phyloP scores from a whole-genome alignment of 345 rosid genomes.

The Eucalyptus dawsonii region DNA sequence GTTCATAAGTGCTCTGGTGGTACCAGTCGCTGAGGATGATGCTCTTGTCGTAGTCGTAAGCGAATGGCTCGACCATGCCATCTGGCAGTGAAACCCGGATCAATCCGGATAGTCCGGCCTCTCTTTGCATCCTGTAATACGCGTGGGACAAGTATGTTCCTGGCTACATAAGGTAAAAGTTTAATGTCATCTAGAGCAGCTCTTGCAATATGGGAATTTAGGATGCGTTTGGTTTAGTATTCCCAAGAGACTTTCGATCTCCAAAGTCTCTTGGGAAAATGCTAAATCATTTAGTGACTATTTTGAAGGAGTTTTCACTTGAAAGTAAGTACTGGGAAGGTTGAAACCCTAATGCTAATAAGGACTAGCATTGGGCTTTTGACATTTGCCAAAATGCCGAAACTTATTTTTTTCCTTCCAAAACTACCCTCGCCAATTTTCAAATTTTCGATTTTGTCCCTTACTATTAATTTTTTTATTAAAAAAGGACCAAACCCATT shows the following conservation, averaged over 20 bases:
- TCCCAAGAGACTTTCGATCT: accelerated
- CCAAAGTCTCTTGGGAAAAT: accelerated
- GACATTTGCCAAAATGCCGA: accelerated
- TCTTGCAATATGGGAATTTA: not conserved
- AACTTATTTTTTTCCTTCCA: too few relatives aligned
- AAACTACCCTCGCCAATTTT: too few relatives aligned
- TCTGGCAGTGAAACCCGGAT: slow-evolving; percentile 37
- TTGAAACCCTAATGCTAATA: accelerated
- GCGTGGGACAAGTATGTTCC: slow-evolving; percentile 71
- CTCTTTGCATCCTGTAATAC: slow-evolving; percentile 77
- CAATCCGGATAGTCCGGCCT: slow-evolving; percentile 55
- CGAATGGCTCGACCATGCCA: slow-evolving; percentile 45
- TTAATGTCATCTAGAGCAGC: not conserved
- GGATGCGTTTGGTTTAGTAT: accelerated
- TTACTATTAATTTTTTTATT: too few relatives aligned
- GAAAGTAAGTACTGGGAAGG: too few relatives aligned
- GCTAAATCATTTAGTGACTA: accelerated
- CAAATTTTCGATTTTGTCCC: too few relatives aligned
- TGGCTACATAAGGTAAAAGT: slow-evolving; percentile 22
- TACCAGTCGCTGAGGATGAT: slow-evolving; percentile 69
- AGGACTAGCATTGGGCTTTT: accelerated
- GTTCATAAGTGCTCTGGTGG: slow-evolving; percentile 6
- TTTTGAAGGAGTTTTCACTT: too few relatives aligned
- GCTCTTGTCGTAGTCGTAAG: slow-evolving; percentile 46
- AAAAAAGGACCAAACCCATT: too few relatives aligned